These are phyloP conservation scores for Ogataea henricii DNA, from an alignment of 805 yeast genomes.

Conservation along the genomic window DNA sequence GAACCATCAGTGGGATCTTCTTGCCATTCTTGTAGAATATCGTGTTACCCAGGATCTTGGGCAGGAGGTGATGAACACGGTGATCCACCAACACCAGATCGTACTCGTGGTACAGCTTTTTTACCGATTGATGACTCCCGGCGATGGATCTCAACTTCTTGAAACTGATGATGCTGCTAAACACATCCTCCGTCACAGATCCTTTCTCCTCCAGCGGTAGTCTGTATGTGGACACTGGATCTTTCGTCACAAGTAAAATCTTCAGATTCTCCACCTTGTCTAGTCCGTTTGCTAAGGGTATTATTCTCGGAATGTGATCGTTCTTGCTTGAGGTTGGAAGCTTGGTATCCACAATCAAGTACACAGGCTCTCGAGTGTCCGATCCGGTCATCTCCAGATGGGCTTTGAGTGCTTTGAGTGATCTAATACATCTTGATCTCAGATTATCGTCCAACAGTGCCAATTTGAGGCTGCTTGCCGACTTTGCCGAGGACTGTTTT, in stretches of 20 bases:
- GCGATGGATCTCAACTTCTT: slow-evolving; percentile 54
- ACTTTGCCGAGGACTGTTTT: background rate
- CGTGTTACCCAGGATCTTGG: slow-evolving; percentile 53
- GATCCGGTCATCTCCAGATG: slow-evolving; percentile 29
- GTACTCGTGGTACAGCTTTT: slow-evolving; percentile 55
- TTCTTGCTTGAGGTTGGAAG: slow-evolving; percentile 44
- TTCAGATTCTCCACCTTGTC: slow-evolving; percentile 50
- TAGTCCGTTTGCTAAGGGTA: slow-evolving; percentile 57
- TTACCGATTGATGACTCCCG: slow-evolving; percentile 45
- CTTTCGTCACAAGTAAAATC: slow-evolving; percentile 68
- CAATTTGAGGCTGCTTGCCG: slow-evolving; percentile 2
- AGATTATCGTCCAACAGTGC: slow-evolving; percentile 17
- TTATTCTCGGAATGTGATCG: slow-evolving; percentile 57
- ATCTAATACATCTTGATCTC: slow-evolving; percentile 23
- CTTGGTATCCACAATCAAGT: slow-evolving; percentile 50
- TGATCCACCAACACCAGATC: slow-evolving; percentile 73
- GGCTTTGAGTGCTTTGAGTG: slow-evolving; percentile 35
- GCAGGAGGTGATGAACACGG: slow-evolving; percentile 62
- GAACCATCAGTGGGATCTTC: slow-evolving; percentile 67
- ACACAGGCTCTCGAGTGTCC: slow-evolving; percentile 35
- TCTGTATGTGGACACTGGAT: slow-evolving; percentile 63
- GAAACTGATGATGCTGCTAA: slow-evolving; percentile 61
- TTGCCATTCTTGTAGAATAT: slow-evolving; percentile 64
- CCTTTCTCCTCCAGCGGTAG: slow-evolving; percentile 48
- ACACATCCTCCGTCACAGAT: slow-evolving; percentile 59